Conservation (phyloP, 2,329 filamentous ascomycete genomes). For the Chaetoscypha palmicola region DNA sequence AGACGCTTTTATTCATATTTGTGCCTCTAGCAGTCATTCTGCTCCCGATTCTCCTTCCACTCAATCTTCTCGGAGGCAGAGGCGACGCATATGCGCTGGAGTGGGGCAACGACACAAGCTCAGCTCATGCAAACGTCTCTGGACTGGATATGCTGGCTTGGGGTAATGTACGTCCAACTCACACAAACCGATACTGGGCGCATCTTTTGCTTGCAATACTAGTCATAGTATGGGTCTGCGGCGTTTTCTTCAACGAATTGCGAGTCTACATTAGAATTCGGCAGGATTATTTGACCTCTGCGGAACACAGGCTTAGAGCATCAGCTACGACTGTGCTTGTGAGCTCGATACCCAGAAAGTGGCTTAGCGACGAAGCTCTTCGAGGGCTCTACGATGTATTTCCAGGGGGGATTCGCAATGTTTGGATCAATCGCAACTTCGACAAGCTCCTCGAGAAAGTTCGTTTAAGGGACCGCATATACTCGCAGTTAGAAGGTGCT, state of each 20-base stretch:
- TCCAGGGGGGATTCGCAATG: conserved; percentile 86
- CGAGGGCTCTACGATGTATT: conserved; percentile 89
- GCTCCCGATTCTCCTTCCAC: conserved; percentile 75
- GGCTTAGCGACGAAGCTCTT: conserved; percentile 78
- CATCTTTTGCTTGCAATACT: conserved; percentile 74
- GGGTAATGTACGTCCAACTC: conserved; percentile 67
- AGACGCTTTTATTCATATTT: conserved; percentile 85
- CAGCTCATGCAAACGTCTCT: conserved; percentile 24
- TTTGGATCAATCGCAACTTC: conserved; percentile 92
- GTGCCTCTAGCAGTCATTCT: conserved; percentile 71
- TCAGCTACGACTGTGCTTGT: conserved; percentile 95
- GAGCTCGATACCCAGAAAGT: conserved; percentile 81
- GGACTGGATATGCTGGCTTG: conserved; percentile 81
- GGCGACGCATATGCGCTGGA: conserved; percentile 38
- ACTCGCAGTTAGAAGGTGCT: conserved; percentile 66
- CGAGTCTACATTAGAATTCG: conserved; percentile 85
- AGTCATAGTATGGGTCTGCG: conserved; percentile 78
- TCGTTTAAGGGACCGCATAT: conserved; percentile 63
- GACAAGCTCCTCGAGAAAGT: conserved; percentile 81
- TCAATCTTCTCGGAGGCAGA: conserved; percentile 70
- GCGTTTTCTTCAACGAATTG: conserved; percentile 79
- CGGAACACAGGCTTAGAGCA: conserved; percentile 85
- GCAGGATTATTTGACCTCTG: conserved; percentile 89
- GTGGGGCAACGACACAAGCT: conserved; percentile 29
- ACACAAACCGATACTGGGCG: conserved; percentile 70